Evolutionary conservation across 495 filamentous ascomycete species (phyloP), one percentile per base, ranked within the genome.

Genomic region (Talaromyces nanjingensis): DNA sequence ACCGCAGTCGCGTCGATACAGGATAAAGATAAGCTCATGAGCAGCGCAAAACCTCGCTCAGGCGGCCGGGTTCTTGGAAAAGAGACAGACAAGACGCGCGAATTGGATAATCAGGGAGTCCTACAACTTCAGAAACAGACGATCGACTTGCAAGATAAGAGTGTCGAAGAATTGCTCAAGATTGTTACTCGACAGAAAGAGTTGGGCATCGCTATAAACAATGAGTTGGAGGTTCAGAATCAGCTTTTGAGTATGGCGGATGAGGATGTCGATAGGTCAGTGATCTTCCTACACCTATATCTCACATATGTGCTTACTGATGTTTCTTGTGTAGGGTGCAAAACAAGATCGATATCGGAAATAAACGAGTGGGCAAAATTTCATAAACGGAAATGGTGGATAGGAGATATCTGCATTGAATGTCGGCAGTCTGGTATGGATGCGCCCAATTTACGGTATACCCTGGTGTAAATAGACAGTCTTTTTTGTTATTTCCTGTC

Each of bases 91-190:
- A 80, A 83, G 63, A 98, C 94, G 54, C 77, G 93, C 45, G 92
- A 96, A 76, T 76, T 94, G 63, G 94, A 97, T 71, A 99, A 99
- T 69, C 76, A 85, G 33, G 94, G 93, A 0, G 89, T 99, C 47
- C 65, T 97, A 71, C 87, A 92, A 80, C 72, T 98, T 70, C 92
- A 97, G 73, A 77, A 83, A 64, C 86, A 93, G 73, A 84, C 89
- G 72, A 96, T 98, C 86, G 63, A 83, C 45, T 87, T 93, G 67
- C 94, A 99, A 74, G 94, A 99, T 67, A 72, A 86, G 71, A 87
- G 88, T 66, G 86, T 98, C 34, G 83, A 89, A 64, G 83, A 87
- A 67, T 73, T 98, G 71, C 81, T 84, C 31, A 88, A 86, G 76
- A 87, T 92, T 66, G 88, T 98, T 57, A 72, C 84, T 64, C 74